Percentiles rank a stretch among this genome's conserved stretches.
phyloP scores from a whole-genome alignment of 768 basidiomycete genomes.

The Lactifluus echinatus region DNA sequence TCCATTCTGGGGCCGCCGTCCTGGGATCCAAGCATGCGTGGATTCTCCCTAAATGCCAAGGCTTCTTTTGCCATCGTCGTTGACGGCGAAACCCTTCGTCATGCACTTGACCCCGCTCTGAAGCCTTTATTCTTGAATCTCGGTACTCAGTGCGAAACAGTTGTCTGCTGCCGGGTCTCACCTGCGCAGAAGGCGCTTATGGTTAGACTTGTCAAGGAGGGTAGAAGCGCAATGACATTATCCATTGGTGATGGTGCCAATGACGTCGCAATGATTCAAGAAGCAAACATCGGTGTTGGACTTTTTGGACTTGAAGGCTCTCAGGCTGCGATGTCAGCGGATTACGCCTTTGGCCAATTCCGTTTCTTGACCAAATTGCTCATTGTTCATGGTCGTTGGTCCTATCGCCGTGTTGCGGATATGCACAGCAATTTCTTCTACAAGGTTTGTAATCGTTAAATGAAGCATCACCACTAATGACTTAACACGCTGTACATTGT shows the following conservation, averaged over 20 bases:
- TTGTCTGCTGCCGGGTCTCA: constrained; percentile 96
- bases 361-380: constrained; percentile 85
- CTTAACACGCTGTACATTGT: constrained; percentile 3
- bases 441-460: constrained; percentile 50
- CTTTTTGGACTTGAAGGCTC: constrained; percentile 91
- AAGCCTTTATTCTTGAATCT: constrained; percentile 86
- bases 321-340: constrained; percentile 98
- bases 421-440: constrained; percentile 99
- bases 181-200: constrained; percentile 98
- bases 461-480: background rate
- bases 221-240: constrained; percentile 90
- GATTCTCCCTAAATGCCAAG: constrained; percentile 54
- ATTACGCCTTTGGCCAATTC: constrained; percentile 98
- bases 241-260: constrained; percentile 97
- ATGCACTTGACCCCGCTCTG: constrained; percentile 68
- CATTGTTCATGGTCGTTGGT: constrained; percentile 94
- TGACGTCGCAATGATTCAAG: constrained; percentile 99
- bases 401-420: constrained; percentile 90
- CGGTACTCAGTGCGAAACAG: constrained; percentile 93
- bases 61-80: constrained; percentile 91
- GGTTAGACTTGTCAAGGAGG: constrained; percentile 93
- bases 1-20: constrained; percentile 73
- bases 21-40: constrained; percentile 49
- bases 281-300: constrained; percentile 96
- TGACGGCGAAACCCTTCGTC: constrained; percentile 84